Conservation (phyloP, 179 eudicot species). For the Corrigiola litoralis region DNA sequence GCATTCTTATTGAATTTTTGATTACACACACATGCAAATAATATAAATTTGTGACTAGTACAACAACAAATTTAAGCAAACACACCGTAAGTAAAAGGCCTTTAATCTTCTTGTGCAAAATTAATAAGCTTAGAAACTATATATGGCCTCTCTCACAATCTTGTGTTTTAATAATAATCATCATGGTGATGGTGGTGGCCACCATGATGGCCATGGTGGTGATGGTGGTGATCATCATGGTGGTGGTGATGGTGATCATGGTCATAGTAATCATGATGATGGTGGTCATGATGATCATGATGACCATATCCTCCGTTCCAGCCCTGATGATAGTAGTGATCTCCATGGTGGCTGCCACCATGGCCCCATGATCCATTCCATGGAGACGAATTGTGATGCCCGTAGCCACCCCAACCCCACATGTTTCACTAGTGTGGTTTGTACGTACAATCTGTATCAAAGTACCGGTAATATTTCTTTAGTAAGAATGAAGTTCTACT, state of each 20-base stretch:
- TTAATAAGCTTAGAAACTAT: background rate
- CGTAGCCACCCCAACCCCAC: conserved; percentile 15
- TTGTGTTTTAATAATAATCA: background rate
- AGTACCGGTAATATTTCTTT: too few relatives aligned
- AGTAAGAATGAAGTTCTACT: too few relatives aligned
- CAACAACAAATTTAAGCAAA: too few relatives aligned
- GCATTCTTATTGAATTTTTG: too few relatives aligned
- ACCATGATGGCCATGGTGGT: background rate
- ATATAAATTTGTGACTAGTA: too few relatives aligned
- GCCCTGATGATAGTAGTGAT: conserved; percentile 8
- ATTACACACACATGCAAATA: too few relatives aligned
- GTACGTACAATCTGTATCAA: too few relatives aligned
- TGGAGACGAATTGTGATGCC: conserved; percentile 21
- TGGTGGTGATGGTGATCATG: conserved; percentile 6
- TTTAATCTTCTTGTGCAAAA: too few relatives aligned
- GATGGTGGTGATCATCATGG: conserved; percentile 6
- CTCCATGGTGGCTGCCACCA: background rate
- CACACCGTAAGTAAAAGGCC: too few relatives aligned
- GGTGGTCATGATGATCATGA: conserved; percentile 6
- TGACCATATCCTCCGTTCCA: conserved; percentile 13
- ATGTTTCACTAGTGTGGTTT: too few relatives aligned
- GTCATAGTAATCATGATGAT: background rate
- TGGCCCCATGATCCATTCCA: conserved; percentile 7
- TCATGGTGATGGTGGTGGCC: conserved; percentile 5
- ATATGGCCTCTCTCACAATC: background rate